Evolutionary conservation across 495 filamentous ascomycete genomes (phyloP), one percentile per base, ranked within the genome.

Genomic region (Penicillium manginii): DNA sequence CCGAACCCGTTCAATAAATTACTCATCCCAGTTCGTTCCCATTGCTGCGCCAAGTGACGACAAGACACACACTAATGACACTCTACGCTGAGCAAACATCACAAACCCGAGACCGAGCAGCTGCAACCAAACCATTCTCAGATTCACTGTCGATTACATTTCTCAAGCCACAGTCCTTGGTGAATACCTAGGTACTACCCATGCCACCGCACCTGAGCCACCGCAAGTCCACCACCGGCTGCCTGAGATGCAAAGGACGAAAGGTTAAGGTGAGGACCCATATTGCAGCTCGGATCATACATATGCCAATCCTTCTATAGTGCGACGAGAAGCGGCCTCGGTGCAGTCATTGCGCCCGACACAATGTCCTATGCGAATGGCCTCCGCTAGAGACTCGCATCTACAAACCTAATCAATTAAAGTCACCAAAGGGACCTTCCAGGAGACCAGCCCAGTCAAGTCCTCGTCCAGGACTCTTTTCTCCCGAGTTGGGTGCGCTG

Each of bases 191-290:
- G n/a, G n/a, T n/a, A 42, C 9, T 29, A 54, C 8, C 23, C 14
- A 65, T 67, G 65, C 61, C 61, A 21, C 64, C 61, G 9, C 58
- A 55, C n/a, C 46, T 64, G 21, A 67, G 32, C 46, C 76, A 80
- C 55, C 73, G 68, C 18, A 80, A 81, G 53, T 81, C 78, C 5
- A 67, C 74, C 7, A 72, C 56, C 6, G 79, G 79, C 0, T 81
- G 79, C 56, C 58, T 72, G n/a, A 71, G 78, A 31, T 81, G 79
- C 63, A 81, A 80, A 63, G 59, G 70, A 47, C 64, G 79, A 4
- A 78, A 77, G 50, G 73, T 79, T 65, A 76, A 76, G 71, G 77
- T 74, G 51, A 54, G 56, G 1, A 49, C 6, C 18, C n/a, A 42
- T 43, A 21, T 49, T 8, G 18, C 4, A 2, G 19, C 1, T 21